Percentiles rank a stretch among this genome's conserved stretches.
phyloP scores from a whole-genome alignment of 2,329 filamentous ascomycete species.

The Apiospora sp. region DNA sequence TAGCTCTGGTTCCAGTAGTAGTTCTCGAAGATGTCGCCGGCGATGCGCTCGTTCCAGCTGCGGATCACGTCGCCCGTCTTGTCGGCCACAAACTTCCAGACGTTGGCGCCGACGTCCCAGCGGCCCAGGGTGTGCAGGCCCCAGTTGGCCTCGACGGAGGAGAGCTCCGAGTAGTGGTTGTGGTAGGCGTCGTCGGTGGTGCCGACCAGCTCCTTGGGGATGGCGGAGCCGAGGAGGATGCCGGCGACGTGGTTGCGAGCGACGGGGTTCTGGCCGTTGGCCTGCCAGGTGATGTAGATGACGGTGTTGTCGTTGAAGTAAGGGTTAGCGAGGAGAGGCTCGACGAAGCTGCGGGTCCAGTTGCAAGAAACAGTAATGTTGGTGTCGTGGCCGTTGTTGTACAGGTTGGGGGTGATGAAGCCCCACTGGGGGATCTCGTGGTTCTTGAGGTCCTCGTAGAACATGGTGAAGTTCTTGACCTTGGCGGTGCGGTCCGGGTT shows the following conservation, averaged over 20 bases:
- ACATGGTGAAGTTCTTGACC: conserved; percentile 69
- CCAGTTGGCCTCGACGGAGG: conserved; percentile 75
- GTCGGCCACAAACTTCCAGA: conserved; percentile 66
- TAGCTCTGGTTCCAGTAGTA: conserved; percentile 62
- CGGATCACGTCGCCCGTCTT: conserved; percentile 63
- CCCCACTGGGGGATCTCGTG: conserved; percentile 70
- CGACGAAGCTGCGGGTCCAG: conserved; percentile 74
- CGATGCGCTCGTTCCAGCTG: conserved; percentile 43
- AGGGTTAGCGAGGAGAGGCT: conserved; percentile 71
- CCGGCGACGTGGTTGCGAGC: conserved; percentile 73
- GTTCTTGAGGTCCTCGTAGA: conserved; percentile 63
- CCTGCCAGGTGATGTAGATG: conserved; percentile 73
- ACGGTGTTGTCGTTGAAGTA: conserved; percentile 79
- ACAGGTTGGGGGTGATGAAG: conserved; percentile 70
- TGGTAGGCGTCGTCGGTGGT: conserved; percentile 75
- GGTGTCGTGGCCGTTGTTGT: conserved; percentile 75
- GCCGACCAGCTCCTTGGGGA: conserved; percentile 69
- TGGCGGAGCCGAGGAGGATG: conserved; percentile 75
- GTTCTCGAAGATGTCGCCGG: conserved; percentile 45
- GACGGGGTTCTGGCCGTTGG: conserved; percentile 72
- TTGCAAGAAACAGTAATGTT: conserved; percentile 70
- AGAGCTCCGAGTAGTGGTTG: conserved; percentile 59
- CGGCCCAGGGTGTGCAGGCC: conserved; percentile 56
- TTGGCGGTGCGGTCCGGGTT: conserved; percentile 59
- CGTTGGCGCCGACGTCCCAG: conserved; percentile 52